Percentiles rank a stretch among this genome's conserved stretches.
These are phyloP conservation scores for Carpinus fangiana DNA, from an alignment of 306 rosid genomes.

Conservation along the genomic window DNA sequence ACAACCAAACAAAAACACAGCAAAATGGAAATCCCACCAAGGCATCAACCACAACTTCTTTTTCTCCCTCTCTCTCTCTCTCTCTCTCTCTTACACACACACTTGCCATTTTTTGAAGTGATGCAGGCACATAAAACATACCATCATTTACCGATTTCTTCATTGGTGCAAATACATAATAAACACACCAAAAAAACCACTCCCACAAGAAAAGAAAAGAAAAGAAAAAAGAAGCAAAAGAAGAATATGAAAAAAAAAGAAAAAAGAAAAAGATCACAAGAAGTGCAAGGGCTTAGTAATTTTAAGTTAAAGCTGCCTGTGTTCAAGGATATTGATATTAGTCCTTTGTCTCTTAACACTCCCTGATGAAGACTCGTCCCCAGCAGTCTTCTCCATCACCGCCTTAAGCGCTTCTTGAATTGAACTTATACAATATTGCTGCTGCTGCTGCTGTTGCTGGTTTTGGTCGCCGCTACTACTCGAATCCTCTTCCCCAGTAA, in stretches of 20 bases:
- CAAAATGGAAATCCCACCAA: slow-evolving; percentile 1
- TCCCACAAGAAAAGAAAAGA: slow-evolving; percentile 25
- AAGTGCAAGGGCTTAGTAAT: slow-evolving; percentile 29
- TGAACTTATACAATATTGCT: slow-evolving; percentile 60
- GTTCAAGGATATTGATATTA: slow-evolving; percentile 57
- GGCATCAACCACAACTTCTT: slow-evolving; percentile 4
- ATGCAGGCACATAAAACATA: slow-evolving; percentile 43
- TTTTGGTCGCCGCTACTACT: slow-evolving; percentile 33
- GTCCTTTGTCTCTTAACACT: slow-evolving; percentile 87
- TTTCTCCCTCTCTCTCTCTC: neutral
- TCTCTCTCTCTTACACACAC: neutral
- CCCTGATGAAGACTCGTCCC: slow-evolving; percentile 60
- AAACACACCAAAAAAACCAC: slow-evolving; percentile 44
- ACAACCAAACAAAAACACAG: slow-evolving; percentile 4
- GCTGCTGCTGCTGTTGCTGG: slow-evolving; percentile 29
- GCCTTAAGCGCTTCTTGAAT: slow-evolving; percentile 84
- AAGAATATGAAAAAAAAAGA: neutral
- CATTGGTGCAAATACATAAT: slow-evolving; percentile 36
- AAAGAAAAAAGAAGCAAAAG: neutral
- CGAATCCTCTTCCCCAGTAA: slow-evolving; percentile 63
- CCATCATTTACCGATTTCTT: slow-evolving; percentile 45
- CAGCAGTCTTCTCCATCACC: slow-evolving; percentile 73
- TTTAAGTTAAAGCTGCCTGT: slow-evolving; percentile 44
- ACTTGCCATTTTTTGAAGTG: slow-evolving; percentile 21
- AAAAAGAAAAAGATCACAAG: slow-evolving; percentile 15